phyloP scores from a whole-genome alignment of 169 alveolate species.

The Ichthyophthirius multifiliis region DNA sequence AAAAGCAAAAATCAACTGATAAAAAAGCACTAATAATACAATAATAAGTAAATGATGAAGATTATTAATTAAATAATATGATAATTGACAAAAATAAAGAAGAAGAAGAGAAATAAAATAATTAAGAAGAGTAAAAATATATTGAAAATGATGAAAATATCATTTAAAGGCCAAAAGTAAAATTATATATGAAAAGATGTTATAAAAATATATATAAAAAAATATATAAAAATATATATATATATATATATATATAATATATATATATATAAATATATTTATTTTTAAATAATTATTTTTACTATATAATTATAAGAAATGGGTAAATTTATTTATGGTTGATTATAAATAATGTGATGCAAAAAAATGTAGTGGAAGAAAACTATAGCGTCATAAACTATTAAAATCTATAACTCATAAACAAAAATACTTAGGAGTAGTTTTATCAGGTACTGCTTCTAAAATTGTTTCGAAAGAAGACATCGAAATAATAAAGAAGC shows the following conservation, averaged over 20 bases:
- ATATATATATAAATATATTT: conserved; percentile 34
- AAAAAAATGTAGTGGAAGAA: conserved; percentile 79
- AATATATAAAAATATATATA: not conserved
- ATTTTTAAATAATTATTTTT: conserved; percentile 31
- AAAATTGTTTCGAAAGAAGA: conserved; percentile 73
- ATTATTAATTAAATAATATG: not conserved
- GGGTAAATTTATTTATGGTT: conserved; percentile 51
- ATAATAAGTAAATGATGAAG: not conserved
- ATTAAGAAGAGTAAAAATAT: not conserved
- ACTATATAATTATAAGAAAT: not conserved
- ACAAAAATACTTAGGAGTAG: conserved; percentile 69
- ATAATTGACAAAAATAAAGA: not conserved
- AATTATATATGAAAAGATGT: not conserved
- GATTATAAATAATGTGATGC: conserved; percentile 81
- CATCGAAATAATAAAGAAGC: conserved; percentile 53
- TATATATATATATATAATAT: not conserved
- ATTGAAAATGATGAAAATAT: not conserved
- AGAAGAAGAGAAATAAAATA: not conserved
- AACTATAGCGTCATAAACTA: conserved; percentile 59
- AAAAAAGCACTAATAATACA: not conserved
- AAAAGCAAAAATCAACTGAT: not conserved
- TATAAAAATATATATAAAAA: too few species aligned
- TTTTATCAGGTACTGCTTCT: conserved; percentile 71
- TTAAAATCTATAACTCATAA: conserved; percentile 48
- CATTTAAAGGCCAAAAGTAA: too few species aligned